Conservation (phyloP, 1,284 basidiomycete genomes). For the Leccinum fallax region DNA sequence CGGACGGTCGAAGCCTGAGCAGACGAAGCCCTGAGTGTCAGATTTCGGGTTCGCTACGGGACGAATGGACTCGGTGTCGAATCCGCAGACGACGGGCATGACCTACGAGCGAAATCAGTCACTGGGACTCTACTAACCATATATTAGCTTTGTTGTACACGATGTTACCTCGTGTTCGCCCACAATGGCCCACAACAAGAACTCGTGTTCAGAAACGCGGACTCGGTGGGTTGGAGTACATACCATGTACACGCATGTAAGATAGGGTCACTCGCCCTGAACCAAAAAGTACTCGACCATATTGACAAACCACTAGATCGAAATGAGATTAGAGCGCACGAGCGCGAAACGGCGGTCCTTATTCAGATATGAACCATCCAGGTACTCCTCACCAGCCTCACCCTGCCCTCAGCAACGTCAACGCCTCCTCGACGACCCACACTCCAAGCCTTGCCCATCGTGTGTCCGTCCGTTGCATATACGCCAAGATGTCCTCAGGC, state of each 20-base stretch:
- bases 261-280: no score
- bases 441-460: conserved; percentile 63
- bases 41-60: not conserved
- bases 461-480: conserved; percentile 53
- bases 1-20: conserved; percentile 1
- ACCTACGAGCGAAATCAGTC: not conserved
- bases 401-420: conserved; percentile 33
- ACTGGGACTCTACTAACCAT: no score
- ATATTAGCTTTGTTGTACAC: no score
- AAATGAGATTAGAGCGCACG: not conserved
- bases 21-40: conserved; percentile 11
- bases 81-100: conserved; percentile 15
- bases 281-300: not conserved
- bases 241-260: no score
- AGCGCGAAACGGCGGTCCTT: not conserved
- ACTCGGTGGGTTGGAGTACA: no score
- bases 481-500: conserved; percentile 48
- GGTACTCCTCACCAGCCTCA: not conserved
- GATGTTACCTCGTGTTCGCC: no score
- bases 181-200: no score
- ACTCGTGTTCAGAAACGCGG: no score
- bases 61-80: conserved; percentile 13
- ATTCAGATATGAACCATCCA: not conserved
- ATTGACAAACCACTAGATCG: not conserved
- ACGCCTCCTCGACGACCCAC: conserved; percentile 62